phyloP scores from a whole-genome alignment of 2,329 filamentous ascomycete genomes.

The Huntiella abstrusa region DNA sequence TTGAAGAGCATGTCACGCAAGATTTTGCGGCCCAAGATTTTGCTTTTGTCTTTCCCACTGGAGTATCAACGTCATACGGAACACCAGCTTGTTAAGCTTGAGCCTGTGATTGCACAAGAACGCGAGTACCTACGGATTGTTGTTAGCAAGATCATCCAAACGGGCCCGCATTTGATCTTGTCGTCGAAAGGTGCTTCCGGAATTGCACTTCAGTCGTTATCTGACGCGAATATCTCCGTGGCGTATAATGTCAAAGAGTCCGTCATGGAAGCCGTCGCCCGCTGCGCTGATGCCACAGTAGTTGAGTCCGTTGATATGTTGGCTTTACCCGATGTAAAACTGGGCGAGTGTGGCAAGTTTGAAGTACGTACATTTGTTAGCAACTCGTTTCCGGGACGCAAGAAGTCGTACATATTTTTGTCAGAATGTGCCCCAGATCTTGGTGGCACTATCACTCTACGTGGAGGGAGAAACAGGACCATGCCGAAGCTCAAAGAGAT shows the following conservation, averaged over 20 bases:
- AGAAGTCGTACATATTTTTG: slow-evolving; percentile 90
- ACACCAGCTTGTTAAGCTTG: slow-evolving; percentile 92
- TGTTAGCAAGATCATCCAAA: slow-evolving; percentile 73
- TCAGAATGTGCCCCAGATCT: slow-evolving; percentile 79
- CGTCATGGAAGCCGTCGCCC: slow-evolving; percentile 83
- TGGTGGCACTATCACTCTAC: slow-evolving; percentile 83
- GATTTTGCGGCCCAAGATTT: slow-evolving; percentile 66
- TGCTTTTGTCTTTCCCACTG: slow-evolving; percentile 86
- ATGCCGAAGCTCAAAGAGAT: slow-evolving; percentile 75
- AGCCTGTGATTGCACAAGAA: slow-evolving; percentile 92
- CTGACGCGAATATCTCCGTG: slow-evolving; percentile 77
- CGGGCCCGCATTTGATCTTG: slow-evolving; percentile 72
- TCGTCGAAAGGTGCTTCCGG: slow-evolving; percentile 87
- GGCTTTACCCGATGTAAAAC: slow-evolving; percentile 47
- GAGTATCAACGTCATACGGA: slow-evolving; percentile 76
- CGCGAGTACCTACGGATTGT: slow-evolving; percentile 83
- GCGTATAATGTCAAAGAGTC: slow-evolving; percentile 94
- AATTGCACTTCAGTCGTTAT: slow-evolving; percentile 70
- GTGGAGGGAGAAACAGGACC: slow-evolving; percentile 54
- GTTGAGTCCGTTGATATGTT: slow-evolving; percentile 93
- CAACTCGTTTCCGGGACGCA: slow-evolving; percentile 49
- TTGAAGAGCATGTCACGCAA: slow-evolving; percentile 89
- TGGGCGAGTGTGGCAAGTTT: slow-evolving; percentile 69
- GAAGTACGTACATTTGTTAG: slow-evolving; percentile 93
- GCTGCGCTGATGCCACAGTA: slow-evolving; percentile 79